These are phyloP conservation scores for Ustilago curta DNA, from an alignment of 1,284 basidiomycete genomes.

Conservation along the genomic window DNA sequence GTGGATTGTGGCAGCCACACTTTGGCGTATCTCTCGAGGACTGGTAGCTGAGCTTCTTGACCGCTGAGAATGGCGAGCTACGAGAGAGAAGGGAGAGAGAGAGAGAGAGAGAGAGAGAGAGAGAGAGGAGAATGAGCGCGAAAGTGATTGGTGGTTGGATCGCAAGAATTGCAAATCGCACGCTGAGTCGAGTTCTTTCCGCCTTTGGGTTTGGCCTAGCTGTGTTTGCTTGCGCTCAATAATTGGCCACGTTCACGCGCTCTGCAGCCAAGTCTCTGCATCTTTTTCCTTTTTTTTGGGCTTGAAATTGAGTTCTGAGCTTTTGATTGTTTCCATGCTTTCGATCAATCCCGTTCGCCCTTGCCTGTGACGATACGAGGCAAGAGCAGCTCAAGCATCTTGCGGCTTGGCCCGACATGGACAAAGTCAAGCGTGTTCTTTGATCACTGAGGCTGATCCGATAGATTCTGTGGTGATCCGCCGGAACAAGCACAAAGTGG, in stretches of 20 bases:
- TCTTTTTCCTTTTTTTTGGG: neutral
- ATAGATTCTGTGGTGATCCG: no score
- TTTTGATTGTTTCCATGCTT: neutral
- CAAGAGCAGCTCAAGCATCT: neutral
- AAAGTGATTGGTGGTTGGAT: neutral
- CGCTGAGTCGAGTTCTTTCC: no score
- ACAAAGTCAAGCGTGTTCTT: neutral
- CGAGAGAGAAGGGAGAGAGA: no score
- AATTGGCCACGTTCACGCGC: no score
- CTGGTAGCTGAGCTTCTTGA: neutral
- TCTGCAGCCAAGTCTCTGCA: neutral
- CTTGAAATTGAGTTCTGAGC: neutral
- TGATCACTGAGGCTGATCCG: neutral
- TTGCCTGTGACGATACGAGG: neutral
- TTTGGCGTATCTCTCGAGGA: no score
- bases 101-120: neutral
- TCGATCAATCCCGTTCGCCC: neutral
- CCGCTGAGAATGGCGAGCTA: neutral
- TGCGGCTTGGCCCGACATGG: neutral
- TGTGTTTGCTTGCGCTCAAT: no score
- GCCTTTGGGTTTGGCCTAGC: no score
- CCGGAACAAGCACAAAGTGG: no score
- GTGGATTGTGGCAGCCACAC: neutral
- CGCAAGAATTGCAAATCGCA: neutral
- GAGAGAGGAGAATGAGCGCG: neutral